Percentiles rank a stretch among this genome's conserved stretches.
phyloP scores from a whole-genome alignment of 345 rosid genomes.

The Lumnitzera racemosa region DNA sequence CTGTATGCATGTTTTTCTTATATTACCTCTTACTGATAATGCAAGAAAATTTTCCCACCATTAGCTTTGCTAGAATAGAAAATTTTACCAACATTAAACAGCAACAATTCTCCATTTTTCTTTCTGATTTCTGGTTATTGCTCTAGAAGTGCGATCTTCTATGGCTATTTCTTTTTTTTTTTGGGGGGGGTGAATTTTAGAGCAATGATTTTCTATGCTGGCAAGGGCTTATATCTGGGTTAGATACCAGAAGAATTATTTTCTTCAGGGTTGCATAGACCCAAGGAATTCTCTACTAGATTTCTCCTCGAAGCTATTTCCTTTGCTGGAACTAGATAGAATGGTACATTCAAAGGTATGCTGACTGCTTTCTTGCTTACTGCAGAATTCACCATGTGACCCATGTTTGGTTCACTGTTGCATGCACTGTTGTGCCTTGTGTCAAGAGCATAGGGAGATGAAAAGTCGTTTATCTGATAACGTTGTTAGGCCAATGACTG shows the following conservation, averaged over 20 bases:
- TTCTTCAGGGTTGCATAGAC: no score
- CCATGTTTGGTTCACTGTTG: constrained; percentile 73
- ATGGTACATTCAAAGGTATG: not conserved
- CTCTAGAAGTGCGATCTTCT: not conserved
- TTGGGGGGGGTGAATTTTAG: not conserved
- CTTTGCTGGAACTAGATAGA: no score
- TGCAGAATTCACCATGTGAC: constrained; percentile 87
- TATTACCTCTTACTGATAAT: no score
- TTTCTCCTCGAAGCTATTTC: no score
- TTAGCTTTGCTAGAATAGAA: no score
- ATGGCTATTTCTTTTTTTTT: constrained; percentile 1
- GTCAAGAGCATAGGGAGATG: constrained; percentile 89
- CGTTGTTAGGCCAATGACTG: constrained; percentile 77
- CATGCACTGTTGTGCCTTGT: constrained; percentile 67
- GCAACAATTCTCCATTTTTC: not conserved
- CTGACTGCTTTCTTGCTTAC: constrained; percentile 7
- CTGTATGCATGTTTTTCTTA: no score
- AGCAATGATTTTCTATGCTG: not conserved
- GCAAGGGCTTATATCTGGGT: no score
- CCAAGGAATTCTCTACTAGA: no score
- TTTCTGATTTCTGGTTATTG: not conserved
- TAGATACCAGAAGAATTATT: no score
- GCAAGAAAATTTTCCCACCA: no score
- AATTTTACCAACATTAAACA: no score
- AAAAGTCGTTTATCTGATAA: constrained; percentile 67